phyloP scores from a whole-genome alignment of 345 rosid genomes.

The Gynandropsis gynandra region DNA sequence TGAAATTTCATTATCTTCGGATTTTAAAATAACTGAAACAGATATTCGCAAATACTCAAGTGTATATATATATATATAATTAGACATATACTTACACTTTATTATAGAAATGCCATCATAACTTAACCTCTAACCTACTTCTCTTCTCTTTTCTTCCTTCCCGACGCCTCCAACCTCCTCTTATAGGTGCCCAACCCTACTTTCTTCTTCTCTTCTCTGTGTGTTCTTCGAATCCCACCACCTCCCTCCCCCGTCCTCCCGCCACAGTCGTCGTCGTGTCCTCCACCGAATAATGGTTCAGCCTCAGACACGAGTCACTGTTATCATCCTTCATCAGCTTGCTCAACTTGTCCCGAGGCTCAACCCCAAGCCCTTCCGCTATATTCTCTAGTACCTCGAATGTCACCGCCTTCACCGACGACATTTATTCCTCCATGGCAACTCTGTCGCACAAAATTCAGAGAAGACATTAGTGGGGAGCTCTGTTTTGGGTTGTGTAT shows the following conservation, averaged over 20 bases:
- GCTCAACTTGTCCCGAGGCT: constrained; percentile 48
- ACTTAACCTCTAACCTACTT: too few species aligned
- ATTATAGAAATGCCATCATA: too few species aligned
- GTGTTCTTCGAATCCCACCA: constrained; percentile 81
- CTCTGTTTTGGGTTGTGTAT: too few species aligned
- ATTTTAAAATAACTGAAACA: too few species aligned
- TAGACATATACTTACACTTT: too few species aligned
- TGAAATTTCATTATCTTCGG: too few species aligned
- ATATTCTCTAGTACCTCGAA: constrained; percentile 58
- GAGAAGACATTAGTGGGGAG: background rate
- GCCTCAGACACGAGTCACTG: constrained; percentile 73
- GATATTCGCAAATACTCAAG: too few species aligned
- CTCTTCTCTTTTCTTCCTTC: too few species aligned
- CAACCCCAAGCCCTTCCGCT: constrained; percentile 61
- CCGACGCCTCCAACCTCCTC: too few species aligned
- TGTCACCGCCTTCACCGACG: constrained; percentile 50
- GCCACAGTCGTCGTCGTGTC: constrained; percentile 29
- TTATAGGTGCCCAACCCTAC: too few species aligned
- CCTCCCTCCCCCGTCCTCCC: constrained; percentile 21
- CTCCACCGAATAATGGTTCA: constrained; percentile 75
- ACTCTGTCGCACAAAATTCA: constrained; percentile 31
- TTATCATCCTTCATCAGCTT: constrained; percentile 57
- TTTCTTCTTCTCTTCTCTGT: too few species aligned
- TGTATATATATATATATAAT: too few species aligned
- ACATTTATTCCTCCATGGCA: constrained; percentile 52